Evolutionary conservation across 352 stramenopile species (phyloP), one percentile per base, ranked within the genome.

Genomic region (Phytophthora fragariae): DNA sequence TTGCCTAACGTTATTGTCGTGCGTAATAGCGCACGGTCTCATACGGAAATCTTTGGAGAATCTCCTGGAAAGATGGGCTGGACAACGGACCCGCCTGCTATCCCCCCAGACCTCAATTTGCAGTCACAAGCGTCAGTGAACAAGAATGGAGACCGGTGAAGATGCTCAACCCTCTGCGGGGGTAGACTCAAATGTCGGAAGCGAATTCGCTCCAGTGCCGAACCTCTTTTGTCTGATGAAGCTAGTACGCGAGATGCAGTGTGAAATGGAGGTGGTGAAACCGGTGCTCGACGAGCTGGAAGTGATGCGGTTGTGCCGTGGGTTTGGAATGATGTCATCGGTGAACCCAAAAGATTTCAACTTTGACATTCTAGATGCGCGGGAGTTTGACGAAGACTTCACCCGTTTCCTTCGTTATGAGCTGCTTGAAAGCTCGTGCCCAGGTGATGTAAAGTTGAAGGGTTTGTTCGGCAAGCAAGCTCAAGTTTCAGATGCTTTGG

Each of bases 231-330:
- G 86, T 1, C 14, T 93, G 15, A 47, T 95, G 69, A 79, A 70
- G 24, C 69, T 93, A 5, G 57, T 79, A 19, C 35, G 63, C 0
- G 82, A 92, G 55, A 81, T 70, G 5, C 84, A 95, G 50, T 89
- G 90, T 50, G 86, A 89, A 31, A 75, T 84, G 35, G 85, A 92
- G 8, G 80, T 93, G 9, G 72, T 92, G 17, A 94, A 96, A 58
- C 83, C 89, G 0, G 77, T 93, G n/a, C 65, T 94, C 12, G 65
- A 91, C 33, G 88, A 96, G 59, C 49, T 87, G 24, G 89, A 95
- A 49, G 77, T 94, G 27, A 68, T 93, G 68, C 87, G 89, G 2
- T 64, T 96, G 57, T 85, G 87, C 62, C 77, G 73, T 31, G 77
- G 68, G 46, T 79, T 96, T 6, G 80, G 81, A 2, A 78, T 86